Conservation (phyloP, 768 basidiomycete genomes). For the Trametes villosa region DNA sequence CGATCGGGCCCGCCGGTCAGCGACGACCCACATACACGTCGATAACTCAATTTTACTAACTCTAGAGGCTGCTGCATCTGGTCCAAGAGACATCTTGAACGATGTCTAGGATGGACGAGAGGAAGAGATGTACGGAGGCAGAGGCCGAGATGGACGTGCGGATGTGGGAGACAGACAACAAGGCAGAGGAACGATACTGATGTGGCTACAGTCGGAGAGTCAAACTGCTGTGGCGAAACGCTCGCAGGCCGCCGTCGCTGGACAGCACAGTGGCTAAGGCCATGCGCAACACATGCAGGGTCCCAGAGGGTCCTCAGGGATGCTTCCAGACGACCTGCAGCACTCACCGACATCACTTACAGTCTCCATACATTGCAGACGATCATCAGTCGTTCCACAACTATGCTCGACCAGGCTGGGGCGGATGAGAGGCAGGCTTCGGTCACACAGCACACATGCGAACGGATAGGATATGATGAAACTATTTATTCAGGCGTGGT, state of each 20-base stretch:
- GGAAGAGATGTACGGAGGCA: neutral
- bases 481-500: too few species aligned
- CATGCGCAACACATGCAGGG: neutral
- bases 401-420: too few species aligned
- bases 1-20: constrained; percentile 18
- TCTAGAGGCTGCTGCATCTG: constrained; percentile 52
- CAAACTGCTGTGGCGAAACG: constrained; percentile 37
- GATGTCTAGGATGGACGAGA: constrained; percentile 1
- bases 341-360: neutral
- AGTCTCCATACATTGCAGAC: too few species aligned
- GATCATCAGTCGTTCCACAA: too few species aligned
- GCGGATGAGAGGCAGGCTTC: too few species aligned
- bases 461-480: too few species aligned
- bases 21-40: constrained; percentile 12
- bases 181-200: constrained; percentile 25
- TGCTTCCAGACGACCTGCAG: neutral
- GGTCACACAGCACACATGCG: too few species aligned
- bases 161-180: constrained; percentile 25
- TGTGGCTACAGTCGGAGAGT: constrained; percentile 36
- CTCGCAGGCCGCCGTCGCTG: constrained; percentile 12
- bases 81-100: constrained; percentile 48
- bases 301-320: neutral
- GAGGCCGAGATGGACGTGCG: constrained; percentile 12
- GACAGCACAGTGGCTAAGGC: neutral
- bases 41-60: constrained; percentile 43